A percentile compares a stretch with the other conserved stretches of the same genome.
Evolutionary conservation across 1,284 basidiomycete genomes (phyloP).

Genomic region (Inonotus obliquus): DNA sequence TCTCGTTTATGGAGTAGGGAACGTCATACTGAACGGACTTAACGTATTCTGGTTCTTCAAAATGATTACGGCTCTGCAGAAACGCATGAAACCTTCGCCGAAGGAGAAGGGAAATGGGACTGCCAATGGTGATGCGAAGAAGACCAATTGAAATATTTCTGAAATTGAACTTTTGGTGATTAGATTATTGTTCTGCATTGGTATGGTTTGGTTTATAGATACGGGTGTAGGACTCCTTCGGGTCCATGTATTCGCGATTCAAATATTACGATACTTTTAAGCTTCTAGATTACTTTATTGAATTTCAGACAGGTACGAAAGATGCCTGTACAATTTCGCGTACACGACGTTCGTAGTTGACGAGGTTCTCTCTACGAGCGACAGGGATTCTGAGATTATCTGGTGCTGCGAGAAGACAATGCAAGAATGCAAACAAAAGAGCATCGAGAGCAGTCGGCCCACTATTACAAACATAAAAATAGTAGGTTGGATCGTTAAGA

Average conservation of each 20-base stretch:
- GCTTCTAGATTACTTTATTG: not conserved
- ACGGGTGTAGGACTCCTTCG: no score
- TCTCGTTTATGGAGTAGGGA: constrained; percentile 49
- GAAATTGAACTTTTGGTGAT: not conserved
- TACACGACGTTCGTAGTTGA: constrained; percentile 70
- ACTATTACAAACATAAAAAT: constrained; percentile 31
- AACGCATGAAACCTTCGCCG: constrained; percentile 29
- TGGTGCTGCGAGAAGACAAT: constrained; percentile 52
- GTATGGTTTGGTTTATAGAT: no score
- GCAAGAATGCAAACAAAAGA: constrained; percentile 72
- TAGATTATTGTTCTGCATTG: not conserved
- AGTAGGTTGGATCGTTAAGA: constrained; percentile 6
- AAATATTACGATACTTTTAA: not conserved
- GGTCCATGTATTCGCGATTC: no score
- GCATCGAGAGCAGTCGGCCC: constrained; percentile 73
- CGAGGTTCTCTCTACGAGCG: constrained; percentile 63
- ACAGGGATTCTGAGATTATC: constrained; percentile 55
- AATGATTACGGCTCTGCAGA: constrained; percentile 56
- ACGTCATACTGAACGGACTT: constrained; percentile 55
- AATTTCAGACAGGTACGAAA: constrained; percentile 26
- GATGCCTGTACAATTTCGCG: constrained; percentile 51
- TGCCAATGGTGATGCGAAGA: constrained; percentile 20
- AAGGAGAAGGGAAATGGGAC: constrained; percentile 2
- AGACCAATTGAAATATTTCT: not conserved
- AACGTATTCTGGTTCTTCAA: constrained; percentile 72